Evolutionary conservation across 208 protist genomes (phyloP).

Genomic region (Novymonas esmeraldas): DNA sequence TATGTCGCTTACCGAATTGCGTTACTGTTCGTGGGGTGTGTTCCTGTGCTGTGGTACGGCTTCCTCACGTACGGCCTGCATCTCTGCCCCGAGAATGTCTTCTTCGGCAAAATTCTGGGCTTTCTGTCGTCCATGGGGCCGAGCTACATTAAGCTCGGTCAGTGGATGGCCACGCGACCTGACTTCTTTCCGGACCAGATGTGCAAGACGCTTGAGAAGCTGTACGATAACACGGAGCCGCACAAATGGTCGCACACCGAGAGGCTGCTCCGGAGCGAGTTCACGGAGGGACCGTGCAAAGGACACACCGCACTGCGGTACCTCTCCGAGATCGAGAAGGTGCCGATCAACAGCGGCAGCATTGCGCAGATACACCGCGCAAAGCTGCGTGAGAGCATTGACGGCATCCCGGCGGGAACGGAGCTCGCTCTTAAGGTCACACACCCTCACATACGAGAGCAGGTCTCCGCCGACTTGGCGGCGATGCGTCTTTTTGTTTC

Average conservation of each 20-base stretch:
- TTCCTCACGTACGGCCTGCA: conserved; percentile 53
- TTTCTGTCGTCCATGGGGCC: conserved; percentile 81
- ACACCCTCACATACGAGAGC: conserved; percentile 81
- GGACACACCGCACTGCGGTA: conserved; percentile 56
- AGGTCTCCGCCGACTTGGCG: conserved; percentile 71
- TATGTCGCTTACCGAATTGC: conserved; percentile 42
- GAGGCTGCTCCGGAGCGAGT: conserved; percentile 48
- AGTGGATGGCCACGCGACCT: conserved; percentile 92
- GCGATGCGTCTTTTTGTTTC: conserved; percentile 69
- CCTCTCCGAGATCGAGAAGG: conserved; percentile 74
- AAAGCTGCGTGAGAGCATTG: conserved; percentile 66
- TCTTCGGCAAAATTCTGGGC: conserved; percentile 57
- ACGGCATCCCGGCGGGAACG: conserved; percentile 78
- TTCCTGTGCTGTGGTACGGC: conserved; percentile 59
- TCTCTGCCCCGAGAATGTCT: conserved; percentile 53
- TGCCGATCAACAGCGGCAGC: conserved; percentile 90
- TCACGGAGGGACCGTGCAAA: conserved; percentile 22
- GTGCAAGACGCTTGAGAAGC: conserved; percentile 62
- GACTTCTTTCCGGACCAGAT: conserved; percentile 89
- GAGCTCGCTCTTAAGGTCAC: conserved; percentile 92
- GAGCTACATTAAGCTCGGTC: conserved; percentile 94
- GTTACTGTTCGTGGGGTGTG: conserved; percentile 39
- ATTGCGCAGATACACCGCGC: conserved; percentile 93
- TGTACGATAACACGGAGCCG: conserved; percentile 73
- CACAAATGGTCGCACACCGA: conserved; percentile 86